Conservation (phyloP, 805 yeast species). For the Barnettozyma salicaria region DNA sequence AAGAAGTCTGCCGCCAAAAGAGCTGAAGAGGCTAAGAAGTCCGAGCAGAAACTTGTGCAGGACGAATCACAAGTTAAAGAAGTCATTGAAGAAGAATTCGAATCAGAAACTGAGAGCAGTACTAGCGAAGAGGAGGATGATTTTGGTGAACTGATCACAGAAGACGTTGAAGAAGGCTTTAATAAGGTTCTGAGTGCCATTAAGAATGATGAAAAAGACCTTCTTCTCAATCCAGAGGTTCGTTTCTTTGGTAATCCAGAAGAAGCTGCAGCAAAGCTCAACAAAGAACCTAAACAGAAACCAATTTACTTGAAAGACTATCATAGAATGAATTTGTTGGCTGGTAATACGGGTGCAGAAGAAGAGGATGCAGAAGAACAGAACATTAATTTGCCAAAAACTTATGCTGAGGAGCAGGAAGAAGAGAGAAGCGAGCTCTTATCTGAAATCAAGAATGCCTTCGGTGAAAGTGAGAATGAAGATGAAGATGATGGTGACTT, state of each 20-base stretch:
- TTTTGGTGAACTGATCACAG: slow-evolving; percentile 80
- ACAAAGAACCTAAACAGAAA: slow-evolving; percentile 37
- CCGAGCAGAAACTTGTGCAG: slow-evolving; percentile 22
- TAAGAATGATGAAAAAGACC: slow-evolving; percentile 57
- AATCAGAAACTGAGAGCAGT: slow-evolving; percentile 33
- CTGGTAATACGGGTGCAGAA: slow-evolving; percentile 47
- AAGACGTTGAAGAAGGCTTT: slow-evolving; percentile 77
- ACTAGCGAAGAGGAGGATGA: slow-evolving; percentile 79
- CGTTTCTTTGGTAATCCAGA: slow-evolving; percentile 71
- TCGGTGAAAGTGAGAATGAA: slow-evolving; percentile 39
- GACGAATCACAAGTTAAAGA: slow-evolving; percentile 22
- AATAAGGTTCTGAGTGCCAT: slow-evolving; percentile 65
- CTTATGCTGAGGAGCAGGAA: slow-evolving; percentile 67
- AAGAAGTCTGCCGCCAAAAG: slow-evolving; percentile 79
- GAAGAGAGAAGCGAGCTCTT: slow-evolving; percentile 73
- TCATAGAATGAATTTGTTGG: slow-evolving; percentile 76
- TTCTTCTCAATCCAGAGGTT: slow-evolving; percentile 59
- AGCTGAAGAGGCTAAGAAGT: slow-evolving; percentile 44
- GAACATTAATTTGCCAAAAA: slow-evolving; percentile 40
- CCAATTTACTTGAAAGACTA: slow-evolving; percentile 90
- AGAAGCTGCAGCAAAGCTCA: slow-evolving; percentile 26
- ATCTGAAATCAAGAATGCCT: slow-evolving; percentile 68
- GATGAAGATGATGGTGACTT: slow-evolving; percentile 43
- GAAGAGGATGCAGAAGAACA: slow-evolving; percentile 49
- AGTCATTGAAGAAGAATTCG: slow-evolving; percentile 28